Evolutionary conservation across 352 stramenopile species (phyloP).

Genomic region (Thraustotheca clavata): DNA sequence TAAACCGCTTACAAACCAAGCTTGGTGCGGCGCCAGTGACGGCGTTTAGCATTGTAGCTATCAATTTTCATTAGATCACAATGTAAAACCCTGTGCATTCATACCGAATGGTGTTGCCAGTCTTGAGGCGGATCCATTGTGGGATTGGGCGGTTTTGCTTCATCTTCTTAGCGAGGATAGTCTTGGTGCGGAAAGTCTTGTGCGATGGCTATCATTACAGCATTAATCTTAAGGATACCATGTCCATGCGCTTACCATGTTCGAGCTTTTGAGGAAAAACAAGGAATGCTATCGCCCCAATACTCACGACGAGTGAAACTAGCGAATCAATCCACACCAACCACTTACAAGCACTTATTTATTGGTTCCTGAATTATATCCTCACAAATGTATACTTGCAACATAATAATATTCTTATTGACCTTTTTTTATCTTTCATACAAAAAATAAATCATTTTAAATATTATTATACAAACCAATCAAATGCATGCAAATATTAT

Average conservation of each 20-base stretch:
- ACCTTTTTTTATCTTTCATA: constrained; percentile 3
- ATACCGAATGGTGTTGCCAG: constrained; percentile 98
- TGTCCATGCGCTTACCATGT: constrained; percentile 18
- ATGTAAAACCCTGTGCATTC: background rate
- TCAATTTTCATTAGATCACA: background rate
- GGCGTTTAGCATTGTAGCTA: constrained; percentile 99
- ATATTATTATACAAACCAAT: constrained; percentile 14
- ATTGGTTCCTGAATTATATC: background rate
- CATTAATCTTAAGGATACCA: background rate
- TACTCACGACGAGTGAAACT: constrained; percentile 20
- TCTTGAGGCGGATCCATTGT: constrained; percentile 99
- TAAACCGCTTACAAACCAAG: constrained; percentile 97
- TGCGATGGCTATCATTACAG: constrained; percentile 89
- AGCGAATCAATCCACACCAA: constrained; percentile 18
- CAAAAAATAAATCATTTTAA: background rate
- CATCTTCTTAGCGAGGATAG: constrained; percentile 98
- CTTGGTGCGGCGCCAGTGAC: constrained; percentile 99
- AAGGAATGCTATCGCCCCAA: constrained; percentile 14
- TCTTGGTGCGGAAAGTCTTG: constrained; percentile 99
- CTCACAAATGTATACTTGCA: background rate
- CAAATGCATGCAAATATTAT: constrained; percentile 6
- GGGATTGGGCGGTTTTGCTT: constrained; percentile 99
- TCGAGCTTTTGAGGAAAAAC: constrained; percentile 24
- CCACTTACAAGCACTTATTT: constrained; percentile 3
- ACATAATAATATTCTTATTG: too few species aligned